Conservation (phyloP, 108 stramenopile species). For the Mayamaea pseudoterrestris region DNA sequence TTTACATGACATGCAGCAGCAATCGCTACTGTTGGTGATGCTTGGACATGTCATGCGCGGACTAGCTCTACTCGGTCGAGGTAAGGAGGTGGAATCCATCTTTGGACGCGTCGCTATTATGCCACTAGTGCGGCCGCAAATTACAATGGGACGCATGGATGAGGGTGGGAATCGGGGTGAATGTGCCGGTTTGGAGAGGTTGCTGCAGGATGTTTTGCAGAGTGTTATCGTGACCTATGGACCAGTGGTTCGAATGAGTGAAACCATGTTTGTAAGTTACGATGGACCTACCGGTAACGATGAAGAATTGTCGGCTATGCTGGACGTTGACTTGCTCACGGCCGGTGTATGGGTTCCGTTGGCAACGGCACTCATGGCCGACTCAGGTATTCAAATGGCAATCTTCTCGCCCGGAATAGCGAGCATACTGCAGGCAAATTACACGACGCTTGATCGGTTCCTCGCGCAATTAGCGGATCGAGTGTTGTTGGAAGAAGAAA, state of each 20-base stretch:
- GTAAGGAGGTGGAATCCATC: conserved; percentile 62
- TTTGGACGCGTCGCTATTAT: conserved; percentile 82
- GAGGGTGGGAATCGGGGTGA: conserved; percentile 82
- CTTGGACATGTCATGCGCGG: conserved; percentile 70
- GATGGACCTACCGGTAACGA: conserved; percentile 2
- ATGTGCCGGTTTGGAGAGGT: conserved; percentile 62
- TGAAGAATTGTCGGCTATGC: not conserved
- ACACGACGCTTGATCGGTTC: conserved; percentile 64
- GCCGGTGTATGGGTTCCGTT: conserved; percentile 83
- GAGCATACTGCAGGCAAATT: conserved; percentile 72
- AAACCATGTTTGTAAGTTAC: conserved; percentile 44
- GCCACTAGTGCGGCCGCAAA: conserved; percentile 72
- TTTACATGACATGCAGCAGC: conserved; percentile 4
- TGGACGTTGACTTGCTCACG: conserved; percentile 73
- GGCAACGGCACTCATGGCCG: conserved; percentile 77
- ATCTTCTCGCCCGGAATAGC: conserved; percentile 90
- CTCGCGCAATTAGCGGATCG: conserved; percentile 46
- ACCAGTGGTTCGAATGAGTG: conserved; percentile 43
- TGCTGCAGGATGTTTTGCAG: conserved; percentile 59
- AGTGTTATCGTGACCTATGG: conserved; percentile 46
- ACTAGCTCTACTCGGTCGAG: conserved; percentile 56
- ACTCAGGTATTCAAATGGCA: conserved; percentile 76
- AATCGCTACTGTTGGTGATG: conserved; percentile 35
- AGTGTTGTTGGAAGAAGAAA: conserved; percentile 22
- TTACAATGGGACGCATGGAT: conserved; percentile 80